Conservation (phyloP, 257 asterid species). For the Schizonepeta tenuifolia region DNA sequence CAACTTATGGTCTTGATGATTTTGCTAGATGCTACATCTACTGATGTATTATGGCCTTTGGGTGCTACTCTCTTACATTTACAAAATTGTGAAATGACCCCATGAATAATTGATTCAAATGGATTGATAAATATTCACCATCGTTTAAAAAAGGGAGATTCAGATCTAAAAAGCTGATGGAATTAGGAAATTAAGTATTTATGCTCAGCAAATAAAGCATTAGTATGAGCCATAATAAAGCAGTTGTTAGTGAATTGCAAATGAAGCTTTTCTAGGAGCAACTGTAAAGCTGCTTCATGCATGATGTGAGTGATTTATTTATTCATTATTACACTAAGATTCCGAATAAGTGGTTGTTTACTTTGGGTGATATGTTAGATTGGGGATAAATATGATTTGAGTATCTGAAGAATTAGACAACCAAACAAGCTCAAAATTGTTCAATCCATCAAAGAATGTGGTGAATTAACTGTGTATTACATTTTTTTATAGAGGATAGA, state of each 20-base stretch:
- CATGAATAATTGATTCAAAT: neutral
- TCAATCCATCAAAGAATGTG: neutral
- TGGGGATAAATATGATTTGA: neutral
- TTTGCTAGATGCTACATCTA: neutral
- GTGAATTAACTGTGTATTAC: neutral
- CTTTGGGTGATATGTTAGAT: neutral
- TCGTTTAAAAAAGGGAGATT: too few relatives aligned
- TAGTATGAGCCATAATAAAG: neutral
- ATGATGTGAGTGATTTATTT: neutral
- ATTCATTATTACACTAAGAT: neutral
- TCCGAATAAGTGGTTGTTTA: neutral
- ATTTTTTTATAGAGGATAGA: neutral
- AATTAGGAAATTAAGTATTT: neutral
- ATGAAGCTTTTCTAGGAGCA: neutral
- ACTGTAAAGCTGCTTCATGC: neutral
- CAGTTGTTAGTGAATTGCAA: neutral
- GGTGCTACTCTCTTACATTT: slow-evolving; percentile 3
- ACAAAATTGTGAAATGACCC: neutral
- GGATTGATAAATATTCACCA: too few relatives aligned
- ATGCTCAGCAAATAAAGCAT: neutral
- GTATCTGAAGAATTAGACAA: neutral
- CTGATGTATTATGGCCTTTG: neutral
- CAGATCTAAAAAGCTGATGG: neutral
- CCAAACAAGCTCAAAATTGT: neutral
- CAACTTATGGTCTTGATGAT: slow-evolving; percentile 14